These are phyloP conservation scores for Metschnikowia noctiluminum DNA, from an alignment of 805 yeast species.

Conservation along the genomic window DNA sequence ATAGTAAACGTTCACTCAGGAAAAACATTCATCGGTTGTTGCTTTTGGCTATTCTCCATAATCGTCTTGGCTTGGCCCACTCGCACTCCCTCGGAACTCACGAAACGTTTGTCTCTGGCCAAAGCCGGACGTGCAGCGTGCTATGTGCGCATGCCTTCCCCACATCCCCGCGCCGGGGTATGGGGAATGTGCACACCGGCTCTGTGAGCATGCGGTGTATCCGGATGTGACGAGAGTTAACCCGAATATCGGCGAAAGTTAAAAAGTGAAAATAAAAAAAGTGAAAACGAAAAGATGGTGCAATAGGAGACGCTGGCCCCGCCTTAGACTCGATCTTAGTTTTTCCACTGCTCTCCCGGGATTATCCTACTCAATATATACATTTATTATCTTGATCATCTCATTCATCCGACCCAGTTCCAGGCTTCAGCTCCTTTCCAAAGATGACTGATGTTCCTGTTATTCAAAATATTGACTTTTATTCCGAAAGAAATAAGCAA, in stretches of 20 bases:
- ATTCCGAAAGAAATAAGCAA: slow-evolving; percentile 28
- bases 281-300: too few relatives aligned
- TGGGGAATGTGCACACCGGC: neutral
- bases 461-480: slow-evolving; percentile 32
- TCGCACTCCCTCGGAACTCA: neutral
- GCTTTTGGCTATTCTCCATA: too few relatives aligned
- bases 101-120: neutral
- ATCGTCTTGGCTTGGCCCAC: too few relatives aligned
- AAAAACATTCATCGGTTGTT: too few relatives aligned
- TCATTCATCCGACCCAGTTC: neutral
- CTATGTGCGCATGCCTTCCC: neutral
- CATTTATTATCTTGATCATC: too few relatives aligned
- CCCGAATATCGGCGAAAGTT: neutral
- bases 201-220: neutral
- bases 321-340: neutral
- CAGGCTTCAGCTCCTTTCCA: neutral
- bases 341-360: neutral
- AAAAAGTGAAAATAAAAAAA: too few relatives aligned
- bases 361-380: too few relatives aligned
- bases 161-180: neutral
- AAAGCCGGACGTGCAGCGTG: neutral
- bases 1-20: too few relatives aligned
- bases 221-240: neutral
- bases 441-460: slow-evolving; percentile 29
- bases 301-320: too few relatives aligned